A percentile compares a stretch with the other conserved stretches of the same genome.
phyloP scores from a whole-genome alignment of 202 grass and related monocot genomes.

The Schoenoplectus triqueter region DNA sequence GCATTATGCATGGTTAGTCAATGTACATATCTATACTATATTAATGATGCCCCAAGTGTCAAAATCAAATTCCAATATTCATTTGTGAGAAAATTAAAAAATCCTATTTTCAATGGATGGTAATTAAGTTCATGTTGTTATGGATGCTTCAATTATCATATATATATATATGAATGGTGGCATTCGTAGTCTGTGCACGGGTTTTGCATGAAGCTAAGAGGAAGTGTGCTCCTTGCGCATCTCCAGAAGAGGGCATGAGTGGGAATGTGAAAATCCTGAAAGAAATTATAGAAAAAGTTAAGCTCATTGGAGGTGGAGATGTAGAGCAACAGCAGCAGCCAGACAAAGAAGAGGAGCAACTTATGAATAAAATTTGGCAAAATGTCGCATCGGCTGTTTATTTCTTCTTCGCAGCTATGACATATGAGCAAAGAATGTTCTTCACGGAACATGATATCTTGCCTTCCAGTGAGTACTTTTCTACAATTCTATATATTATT shows the following conservation, averaged over 20 bases:
- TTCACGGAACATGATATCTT: neutral
- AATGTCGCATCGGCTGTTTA: neutral
- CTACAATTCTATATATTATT: neutral
- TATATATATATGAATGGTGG: no score
- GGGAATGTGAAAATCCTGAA: conserved; percentile 10
- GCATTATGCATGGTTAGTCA: no score
- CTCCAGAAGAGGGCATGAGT: neutral
- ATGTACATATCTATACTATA: no score
- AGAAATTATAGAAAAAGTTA: conserved; percentile 16
- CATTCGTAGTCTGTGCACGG: no score
- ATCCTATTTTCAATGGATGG: no score
- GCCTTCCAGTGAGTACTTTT: neutral
- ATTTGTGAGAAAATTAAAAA: no score
- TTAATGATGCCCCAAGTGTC: no score
- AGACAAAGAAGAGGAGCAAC: neutral
- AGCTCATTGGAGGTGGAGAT: conserved; percentile 2
- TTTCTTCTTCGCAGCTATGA: conserved; percentile 17
- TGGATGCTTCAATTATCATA: no score
- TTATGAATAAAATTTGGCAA: conserved; percentile 17
- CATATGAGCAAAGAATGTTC: neutral
- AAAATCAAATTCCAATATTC: no score
- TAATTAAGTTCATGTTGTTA: no score
- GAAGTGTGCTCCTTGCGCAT: neutral
- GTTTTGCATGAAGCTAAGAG: neutral
- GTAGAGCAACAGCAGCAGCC: neutral